Evolutionary conservation across 805 yeast species (phyloP), one percentile per base, ranked within the genome.

Genomic region (Myxozyma lipomycoides): DNA sequence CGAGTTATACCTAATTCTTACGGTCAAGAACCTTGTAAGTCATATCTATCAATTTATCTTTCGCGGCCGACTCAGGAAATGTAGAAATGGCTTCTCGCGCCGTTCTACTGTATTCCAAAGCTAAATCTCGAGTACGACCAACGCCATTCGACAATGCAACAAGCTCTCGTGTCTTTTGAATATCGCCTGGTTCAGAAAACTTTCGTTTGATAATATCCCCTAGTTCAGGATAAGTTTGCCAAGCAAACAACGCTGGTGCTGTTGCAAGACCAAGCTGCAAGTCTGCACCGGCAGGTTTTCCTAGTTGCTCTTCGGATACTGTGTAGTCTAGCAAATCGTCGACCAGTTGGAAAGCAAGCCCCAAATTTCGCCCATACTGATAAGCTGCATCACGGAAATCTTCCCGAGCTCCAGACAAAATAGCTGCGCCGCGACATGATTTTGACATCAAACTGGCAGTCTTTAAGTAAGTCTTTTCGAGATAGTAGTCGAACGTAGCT

Each of bases 301-400:
- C 98, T 51, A 93, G 72, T 45, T 86, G 81, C 38, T 79, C 79
- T 18, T 87, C 86, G 26, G 90, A 81, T n/a, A 88, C 82, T 0
- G 97, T 88, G 67, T 87, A 93, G 70, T 93, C 98, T 58, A 93
- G 77, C 83, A 91, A 82, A 68, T 93, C 98, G 70, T 93, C 98
- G 18, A 93, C 95, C 52, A 93, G 77, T 71, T 91, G 98, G 77
- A 93, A 93, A 65, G 97, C 93, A 36, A 93, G 77, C 0, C 98
- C 98, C 49, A 93, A 73, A 67, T 90, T 89, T 60, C 95, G 78
- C 43, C 98, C 98, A 67, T 86, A 93, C 61, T 86, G 83, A 68
- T 91, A 93, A 62, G 95, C 84, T 52, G 83, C 77, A 52, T 93
- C 96, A 46, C 90, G 81, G n/a, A 86, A 76, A 15, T 74, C 70